These are phyloP conservation scores for Boletus reticuloceps DNA, from an alignment of 768 basidiomycete species.

Conservation along the genomic window DNA sequence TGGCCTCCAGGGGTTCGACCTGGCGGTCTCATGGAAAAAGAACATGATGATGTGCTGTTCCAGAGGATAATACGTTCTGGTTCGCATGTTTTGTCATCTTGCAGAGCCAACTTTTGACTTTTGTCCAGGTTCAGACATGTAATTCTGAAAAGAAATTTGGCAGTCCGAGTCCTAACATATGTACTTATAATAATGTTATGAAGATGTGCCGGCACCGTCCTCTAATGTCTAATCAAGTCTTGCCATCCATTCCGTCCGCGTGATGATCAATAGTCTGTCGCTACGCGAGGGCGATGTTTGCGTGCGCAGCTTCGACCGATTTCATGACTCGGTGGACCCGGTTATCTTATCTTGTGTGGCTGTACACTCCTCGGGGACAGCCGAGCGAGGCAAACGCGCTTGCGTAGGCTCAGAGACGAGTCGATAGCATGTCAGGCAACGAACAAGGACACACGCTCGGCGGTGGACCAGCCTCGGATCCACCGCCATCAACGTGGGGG, in stretches of 20 bases:
- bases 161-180: too few species aligned
- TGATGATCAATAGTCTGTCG: too few species aligned
- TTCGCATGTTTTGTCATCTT: too few species aligned
- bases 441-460: constrained; percentile 46
- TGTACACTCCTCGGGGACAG: background rate
- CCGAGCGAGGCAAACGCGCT: background rate
- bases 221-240: too few species aligned
- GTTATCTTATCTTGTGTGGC: background rate
- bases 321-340: rapidly evolving
- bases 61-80: background rate
- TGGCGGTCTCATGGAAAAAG: background rate
- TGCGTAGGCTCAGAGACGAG: background rate
- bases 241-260: too few species aligned
- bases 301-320: too few species aligned
- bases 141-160: too few species aligned
- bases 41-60: background rate
- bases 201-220: too few species aligned
- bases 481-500: constrained; percentile 48
- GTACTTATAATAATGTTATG: too few species aligned
- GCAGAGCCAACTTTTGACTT: too few species aligned
- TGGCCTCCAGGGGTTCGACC: background rate
- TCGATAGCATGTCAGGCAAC: constrained; percentile 37
- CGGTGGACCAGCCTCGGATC: constrained; percentile 43
- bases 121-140: too few species aligned
- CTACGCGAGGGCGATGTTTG: too few species aligned